Evolutionary conservation across 495 filamentous ascomycete genomes (phyloP).

Genomic region (Hypoxylon perforatum): DNA sequence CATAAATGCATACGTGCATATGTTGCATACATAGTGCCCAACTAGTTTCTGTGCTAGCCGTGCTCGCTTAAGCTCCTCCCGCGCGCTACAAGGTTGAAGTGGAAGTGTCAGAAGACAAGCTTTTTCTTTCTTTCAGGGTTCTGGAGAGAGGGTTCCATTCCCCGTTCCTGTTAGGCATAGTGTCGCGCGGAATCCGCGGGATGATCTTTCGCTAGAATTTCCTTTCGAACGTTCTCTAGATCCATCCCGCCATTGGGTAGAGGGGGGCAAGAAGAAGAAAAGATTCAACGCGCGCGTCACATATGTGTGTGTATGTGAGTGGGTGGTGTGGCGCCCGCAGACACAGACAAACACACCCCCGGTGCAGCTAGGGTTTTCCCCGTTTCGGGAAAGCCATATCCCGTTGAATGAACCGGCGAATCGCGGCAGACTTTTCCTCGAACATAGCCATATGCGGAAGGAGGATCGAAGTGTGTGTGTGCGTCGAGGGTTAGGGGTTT

Average conservation of each 20-base stretch:
- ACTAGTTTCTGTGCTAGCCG: constrained; percentile 1
- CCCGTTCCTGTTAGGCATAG: neutral
- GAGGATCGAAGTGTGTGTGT: too few species aligned
- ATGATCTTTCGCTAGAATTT: neutral
- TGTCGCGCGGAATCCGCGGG: neutral
- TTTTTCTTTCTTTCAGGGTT: constrained; percentile 26
- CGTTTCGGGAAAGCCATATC: constrained; percentile 25
- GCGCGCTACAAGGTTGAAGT: constrained; percentile 24
- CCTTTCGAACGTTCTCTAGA: too few species aligned
- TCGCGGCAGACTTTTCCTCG: constrained; percentile 7
- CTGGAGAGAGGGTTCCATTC: constrained; percentile 10
- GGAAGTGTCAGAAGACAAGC: constrained; percentile 1
- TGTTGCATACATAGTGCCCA: neutral
- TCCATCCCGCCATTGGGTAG: too few species aligned
- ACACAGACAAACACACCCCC: too few species aligned
- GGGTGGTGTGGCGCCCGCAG: too few species aligned
- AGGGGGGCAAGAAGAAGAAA: too few species aligned
- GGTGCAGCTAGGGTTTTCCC: constrained; percentile 18
- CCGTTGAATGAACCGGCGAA: constrained; percentile 17
- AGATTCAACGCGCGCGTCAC: too few species aligned
- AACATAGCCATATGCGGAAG: too few species aligned
- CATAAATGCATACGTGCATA: too few species aligned
- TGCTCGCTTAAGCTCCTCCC: constrained; percentile 20
- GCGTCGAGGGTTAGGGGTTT: too few species aligned
- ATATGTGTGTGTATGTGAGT: too few species aligned